Conservation (phyloP, 2,329 filamentous ascomycete species). For the Nemania diffusa region DNA sequence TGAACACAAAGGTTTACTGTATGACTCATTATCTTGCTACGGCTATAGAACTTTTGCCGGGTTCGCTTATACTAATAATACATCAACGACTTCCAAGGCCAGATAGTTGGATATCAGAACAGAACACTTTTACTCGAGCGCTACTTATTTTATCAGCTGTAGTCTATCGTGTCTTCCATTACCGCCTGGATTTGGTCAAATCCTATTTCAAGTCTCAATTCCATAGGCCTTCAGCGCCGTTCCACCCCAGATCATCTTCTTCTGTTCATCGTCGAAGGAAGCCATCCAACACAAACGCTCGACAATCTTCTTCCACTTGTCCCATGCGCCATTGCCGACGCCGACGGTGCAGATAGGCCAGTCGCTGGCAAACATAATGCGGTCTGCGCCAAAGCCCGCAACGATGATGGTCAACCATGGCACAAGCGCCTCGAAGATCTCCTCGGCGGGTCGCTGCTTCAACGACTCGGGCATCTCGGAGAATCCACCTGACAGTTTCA, state of each 20-base stretch:
- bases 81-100: background rate
- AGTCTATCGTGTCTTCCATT: background rate
- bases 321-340: slow-evolving; percentile 70
- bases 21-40: background rate
- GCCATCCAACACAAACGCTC: slow-evolving; percentile 73
- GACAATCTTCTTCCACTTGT: slow-evolving; percentile 78
- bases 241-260: slow-evolving; percentile 75
- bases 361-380: slow-evolving; percentile 91
- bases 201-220: slow-evolving; percentile 48
- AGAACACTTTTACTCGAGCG: background rate
- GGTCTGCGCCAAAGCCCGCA: slow-evolving; percentile 73
- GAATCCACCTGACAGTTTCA: slow-evolving; percentile 92
- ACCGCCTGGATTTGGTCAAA: background rate
- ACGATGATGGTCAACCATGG: slow-evolving; percentile 80
- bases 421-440: slow-evolving; percentile 70
- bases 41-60: no score
- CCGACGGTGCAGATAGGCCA: slow-evolving; percentile 90
- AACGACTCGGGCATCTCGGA: slow-evolving; percentile 75
- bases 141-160: background rate
- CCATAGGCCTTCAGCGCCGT: slow-evolving; percentile 79
- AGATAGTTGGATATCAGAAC: background rate
- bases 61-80: background rate
- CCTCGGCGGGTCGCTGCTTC: slow-evolving; percentile 59
- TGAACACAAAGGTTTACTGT: background rate
- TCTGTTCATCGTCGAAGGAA: slow-evolving; percentile 68